A percentile compares a stretch with the other conserved stretches of the same genome.
Evolutionary conservation across 768 basidiomycete species (phyloP).

Genomic region (Pleurotus eryngii): DNA sequence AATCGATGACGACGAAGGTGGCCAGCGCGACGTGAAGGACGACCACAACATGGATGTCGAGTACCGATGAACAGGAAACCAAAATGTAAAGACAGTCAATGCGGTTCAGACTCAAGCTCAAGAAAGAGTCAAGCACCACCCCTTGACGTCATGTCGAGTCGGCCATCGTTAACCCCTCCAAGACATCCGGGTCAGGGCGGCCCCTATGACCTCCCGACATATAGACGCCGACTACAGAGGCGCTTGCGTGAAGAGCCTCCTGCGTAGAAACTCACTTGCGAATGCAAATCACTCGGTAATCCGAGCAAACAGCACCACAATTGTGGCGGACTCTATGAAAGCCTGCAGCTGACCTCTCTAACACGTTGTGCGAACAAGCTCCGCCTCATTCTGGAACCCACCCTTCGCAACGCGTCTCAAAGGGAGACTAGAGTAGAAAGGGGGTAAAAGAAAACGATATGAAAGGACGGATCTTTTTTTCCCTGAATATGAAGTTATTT

Average conservation of each 20-base stretch:
- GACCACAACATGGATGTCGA: conserved; percentile 25
- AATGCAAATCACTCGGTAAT: conserved; percentile 61
- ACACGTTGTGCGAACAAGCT: conserved; percentile 93
- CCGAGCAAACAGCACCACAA: conserved; percentile 54
- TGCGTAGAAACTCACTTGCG: conserved; percentile 47
- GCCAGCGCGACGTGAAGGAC: no score
- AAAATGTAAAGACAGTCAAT: no score
- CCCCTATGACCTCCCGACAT: conserved; percentile 15
- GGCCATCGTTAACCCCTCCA: conserved; percentile 39
- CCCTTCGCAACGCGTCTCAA: conserved; percentile 88
- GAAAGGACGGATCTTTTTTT: no score
- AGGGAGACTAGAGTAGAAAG: no score
- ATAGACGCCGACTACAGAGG: conserved; percentile 31
- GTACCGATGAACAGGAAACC: no score
- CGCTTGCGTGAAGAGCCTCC: conserved; percentile 30
- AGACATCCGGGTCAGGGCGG: not conserved
- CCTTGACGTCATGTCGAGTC: conserved; percentile 35
- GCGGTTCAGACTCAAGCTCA: no score
- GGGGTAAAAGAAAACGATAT: no score
- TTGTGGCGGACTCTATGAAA: conserved; percentile 94
- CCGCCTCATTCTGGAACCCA: conserved; percentile 93
- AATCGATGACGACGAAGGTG: no score
- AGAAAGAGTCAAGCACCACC: conserved; percentile 6
- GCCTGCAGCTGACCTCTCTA: conserved; percentile 85
- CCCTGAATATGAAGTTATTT: conserved; percentile 99